Evolutionary conservation across 1,139 yeast genomes (phyloP).

Genomic region (Suhomyces maxii): DNA sequence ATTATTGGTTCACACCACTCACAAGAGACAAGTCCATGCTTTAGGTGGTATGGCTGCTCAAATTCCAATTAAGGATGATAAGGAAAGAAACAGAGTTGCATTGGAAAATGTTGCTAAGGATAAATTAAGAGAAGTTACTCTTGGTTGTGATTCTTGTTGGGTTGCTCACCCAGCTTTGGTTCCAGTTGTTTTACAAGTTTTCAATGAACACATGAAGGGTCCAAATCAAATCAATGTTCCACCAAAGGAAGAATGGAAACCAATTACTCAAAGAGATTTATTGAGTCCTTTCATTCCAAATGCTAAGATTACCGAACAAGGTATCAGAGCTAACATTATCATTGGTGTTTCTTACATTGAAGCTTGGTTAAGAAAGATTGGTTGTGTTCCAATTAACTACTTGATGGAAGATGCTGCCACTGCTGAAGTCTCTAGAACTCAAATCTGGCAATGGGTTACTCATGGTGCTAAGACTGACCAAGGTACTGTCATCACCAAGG

Average conservation of each 20-base stretch:
- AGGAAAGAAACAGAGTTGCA: conserved; percentile 23
- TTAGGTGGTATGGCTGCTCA: conserved; percentile 36
- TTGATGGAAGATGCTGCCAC: conserved; percentile 90
- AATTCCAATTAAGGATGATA: conserved; percentile 30
- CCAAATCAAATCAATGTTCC: conserved; percentile 77
- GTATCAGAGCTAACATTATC: conserved; percentile 67
- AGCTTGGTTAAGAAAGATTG: conserved; percentile 80
- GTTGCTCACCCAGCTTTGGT: conserved; percentile 83
- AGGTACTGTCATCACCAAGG: conserved; percentile 58
- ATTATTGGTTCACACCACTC: conserved; percentile 28
- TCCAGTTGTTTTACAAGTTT: conserved; percentile 70
- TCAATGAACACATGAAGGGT: conserved; percentile 80
- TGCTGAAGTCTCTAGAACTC: conserved; percentile 82
- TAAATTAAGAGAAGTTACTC: conserved; percentile 60
- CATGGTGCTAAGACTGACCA: conserved; percentile 66
- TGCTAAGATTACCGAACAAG: conserved; percentile 67
- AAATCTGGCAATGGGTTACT: conserved; percentile 82
- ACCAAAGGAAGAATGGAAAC: conserved; percentile 44
- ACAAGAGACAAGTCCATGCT: conserved; percentile 32
- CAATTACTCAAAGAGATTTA: conserved; percentile 65
- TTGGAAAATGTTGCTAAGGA: conserved; percentile 28
- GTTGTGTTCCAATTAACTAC: conserved; percentile 80
- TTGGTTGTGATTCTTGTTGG: conserved; percentile 84
- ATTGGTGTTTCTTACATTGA: conserved; percentile 79
- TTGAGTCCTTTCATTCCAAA: conserved; percentile 68